Percentiles rank a stretch among this genome's conserved stretches.
Conservation (phyloP, 2,329 filamentous ascomycete genomes). For the Trichoderma sp. region DNA sequence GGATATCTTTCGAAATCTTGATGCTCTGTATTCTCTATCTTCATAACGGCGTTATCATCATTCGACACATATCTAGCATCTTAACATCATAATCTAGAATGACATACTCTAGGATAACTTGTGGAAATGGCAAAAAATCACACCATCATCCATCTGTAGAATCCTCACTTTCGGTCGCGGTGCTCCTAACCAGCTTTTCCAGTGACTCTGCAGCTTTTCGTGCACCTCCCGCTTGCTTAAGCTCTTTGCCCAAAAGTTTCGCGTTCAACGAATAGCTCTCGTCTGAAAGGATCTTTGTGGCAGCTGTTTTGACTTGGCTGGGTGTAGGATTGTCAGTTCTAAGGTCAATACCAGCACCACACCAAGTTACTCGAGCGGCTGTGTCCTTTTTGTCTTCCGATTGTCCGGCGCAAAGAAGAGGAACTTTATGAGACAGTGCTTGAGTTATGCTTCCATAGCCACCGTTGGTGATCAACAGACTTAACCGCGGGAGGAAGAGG, state of each 20-base stretch:
- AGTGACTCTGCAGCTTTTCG: conserved; percentile 28
- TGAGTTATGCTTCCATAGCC: conserved; percentile 39
- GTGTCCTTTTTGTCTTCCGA: conserved; percentile 39
- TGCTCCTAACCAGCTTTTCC: conserved; percentile 26
- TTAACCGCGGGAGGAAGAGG: conserved; percentile 33
- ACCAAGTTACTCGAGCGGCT: conserved; percentile 32
- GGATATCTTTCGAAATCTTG: background rate
- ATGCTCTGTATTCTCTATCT: background rate
- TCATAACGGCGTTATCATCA: background rate
- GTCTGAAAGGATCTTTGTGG: conserved; percentile 28
- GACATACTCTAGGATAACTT: background rate
- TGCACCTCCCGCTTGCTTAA: conserved; percentile 30
- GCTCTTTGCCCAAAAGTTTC: conserved; percentile 27
- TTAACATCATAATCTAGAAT: background rate
- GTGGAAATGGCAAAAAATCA: background rate
- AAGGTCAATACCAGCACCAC: conserved; percentile 35
- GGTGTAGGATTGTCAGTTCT: conserved; percentile 35
- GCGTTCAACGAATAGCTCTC: conserved; percentile 26
- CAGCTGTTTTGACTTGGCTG: conserved; percentile 27
- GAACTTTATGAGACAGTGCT: conserved; percentile 35
- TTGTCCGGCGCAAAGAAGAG: conserved; percentile 37
- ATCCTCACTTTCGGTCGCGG: background rate
- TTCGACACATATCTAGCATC: background rate
- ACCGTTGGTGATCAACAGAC: conserved; percentile 37
- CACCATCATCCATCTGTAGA: background rate